These are phyloP conservation scores for Pseudonectria buxi DNA, from an alignment of 2,329 filamentous ascomycete species.

Conservation along the genomic window DNA sequence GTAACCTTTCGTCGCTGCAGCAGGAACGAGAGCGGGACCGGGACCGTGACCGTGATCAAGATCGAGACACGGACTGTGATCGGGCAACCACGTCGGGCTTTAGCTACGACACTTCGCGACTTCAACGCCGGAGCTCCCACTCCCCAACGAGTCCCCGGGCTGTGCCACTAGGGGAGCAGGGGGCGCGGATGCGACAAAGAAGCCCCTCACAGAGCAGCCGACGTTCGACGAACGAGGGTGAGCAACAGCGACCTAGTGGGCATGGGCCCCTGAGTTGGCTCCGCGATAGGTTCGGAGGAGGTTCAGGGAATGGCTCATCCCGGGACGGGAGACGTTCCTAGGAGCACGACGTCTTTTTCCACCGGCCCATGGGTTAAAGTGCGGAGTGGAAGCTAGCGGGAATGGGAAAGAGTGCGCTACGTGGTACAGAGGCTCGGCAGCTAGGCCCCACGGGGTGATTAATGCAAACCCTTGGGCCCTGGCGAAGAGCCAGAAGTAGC, in stretches of 20 bases:
- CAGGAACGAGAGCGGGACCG: conserved; percentile 18
- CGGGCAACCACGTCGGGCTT: conserved; percentile 18
- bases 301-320: conserved; percentile 20
- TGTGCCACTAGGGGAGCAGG: conserved; percentile 22
- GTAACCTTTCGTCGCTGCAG: conserved; percentile 22
- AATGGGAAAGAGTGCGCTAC: not conserved
- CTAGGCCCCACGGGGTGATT: no score
- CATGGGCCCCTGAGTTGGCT: conserved; percentile 38
- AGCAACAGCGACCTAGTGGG: conserved; percentile 26
- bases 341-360: conserved; percentile 9
- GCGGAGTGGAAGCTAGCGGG: not conserved
- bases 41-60: conserved; percentile 18
- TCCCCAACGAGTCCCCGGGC: conserved; percentile 32
- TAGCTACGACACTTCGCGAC: conserved; percentile 27
- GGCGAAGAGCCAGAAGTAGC: no score
- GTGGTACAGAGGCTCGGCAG: no score
- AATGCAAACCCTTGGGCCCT: no score
- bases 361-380: no score
- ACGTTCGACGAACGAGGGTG: conserved; percentile 21
- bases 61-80: conserved; percentile 13
- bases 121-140: conserved; percentile 32
- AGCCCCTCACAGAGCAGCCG: conserved; percentile 33
- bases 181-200: conserved; percentile 30
- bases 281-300: conserved; percentile 33
- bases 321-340: conserved; percentile 25